Percentiles rank a stretch among this genome's conserved stretches.
These are phyloP conservation scores for Carex pumila DNA, from an alignment of 176 grass and related monocot genomes.

Conservation along the genomic window DNA sequence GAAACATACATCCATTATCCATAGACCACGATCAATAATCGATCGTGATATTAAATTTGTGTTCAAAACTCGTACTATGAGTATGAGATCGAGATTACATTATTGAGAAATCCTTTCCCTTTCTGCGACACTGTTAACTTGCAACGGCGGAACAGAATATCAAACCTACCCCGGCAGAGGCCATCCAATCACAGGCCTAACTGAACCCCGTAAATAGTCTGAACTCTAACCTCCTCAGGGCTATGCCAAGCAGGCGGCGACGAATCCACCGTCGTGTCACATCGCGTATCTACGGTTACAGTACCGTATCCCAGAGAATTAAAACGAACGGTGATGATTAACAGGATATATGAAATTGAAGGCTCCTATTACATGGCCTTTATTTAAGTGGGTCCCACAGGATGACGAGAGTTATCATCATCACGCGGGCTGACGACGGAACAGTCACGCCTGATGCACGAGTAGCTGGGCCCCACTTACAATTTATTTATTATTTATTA, in stretches of 20 bases:
- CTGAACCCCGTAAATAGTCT: background rate
- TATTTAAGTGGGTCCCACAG: background rate
- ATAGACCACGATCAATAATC: too few species aligned
- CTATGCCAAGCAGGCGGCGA: constrained; percentile 11
- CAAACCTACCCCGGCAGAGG: background rate
- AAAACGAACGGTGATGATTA: background rate
- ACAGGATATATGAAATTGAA: background rate
- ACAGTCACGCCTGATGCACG: background rate
- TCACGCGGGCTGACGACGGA: background rate
- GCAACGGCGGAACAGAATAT: background rate
- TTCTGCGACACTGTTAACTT: background rate
- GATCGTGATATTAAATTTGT: too few species aligned
- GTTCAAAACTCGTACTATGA: too few species aligned
- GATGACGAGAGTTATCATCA: constrained; percentile 18
- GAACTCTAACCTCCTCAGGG: background rate
- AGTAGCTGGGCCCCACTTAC: background rate
- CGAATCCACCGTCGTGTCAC: constrained; percentile 14
- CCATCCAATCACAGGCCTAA: background rate
- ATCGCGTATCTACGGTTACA: constrained; percentile 13
- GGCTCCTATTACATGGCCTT: background rate
- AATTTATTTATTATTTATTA: too few species aligned
- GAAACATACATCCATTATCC: too few species aligned
- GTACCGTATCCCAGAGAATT: background rate
- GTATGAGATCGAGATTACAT: too few species aligned
- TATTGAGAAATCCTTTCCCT: too few species aligned